Base-by-base conservation (phyloP, 768 basidiomycete genomes). In the Agrocybe chaxingu region DNA sequence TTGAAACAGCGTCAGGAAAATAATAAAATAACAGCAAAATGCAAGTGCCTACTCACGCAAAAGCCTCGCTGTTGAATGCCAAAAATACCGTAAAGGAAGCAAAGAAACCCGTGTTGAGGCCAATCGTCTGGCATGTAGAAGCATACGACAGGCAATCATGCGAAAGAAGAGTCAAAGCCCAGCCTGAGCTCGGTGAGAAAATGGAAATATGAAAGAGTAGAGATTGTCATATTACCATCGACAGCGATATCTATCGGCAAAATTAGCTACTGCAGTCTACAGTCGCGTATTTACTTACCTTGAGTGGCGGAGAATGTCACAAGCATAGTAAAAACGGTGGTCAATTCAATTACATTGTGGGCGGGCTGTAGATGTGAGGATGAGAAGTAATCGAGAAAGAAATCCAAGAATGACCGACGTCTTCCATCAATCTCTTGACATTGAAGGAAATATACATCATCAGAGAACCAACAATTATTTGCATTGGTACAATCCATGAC, bases 401-500 rank as follows among this genome's bases (percentile, higher is more conserved):
- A 45, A 24, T 39, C 46, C 46, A 9, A 52, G 37, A 42, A n/a
- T 39, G 12, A 62, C 71, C 57, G 60, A 95, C 94, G 60, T 89
- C 80, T 50, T 88, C 82, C 67, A 97, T 78, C 56, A 95, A 72
- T 56, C 78, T 79, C 60, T 92, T 78, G 6, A 87, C 85, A 57
- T 87, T 82, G 48, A 80, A 64, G 4, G 89, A 88, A 53, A 92
- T 84, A 59, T 83, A 85, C 34, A 90, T 60, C 88, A 92, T 90
- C 52, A 93, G 71, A 37, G 80, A 75, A 37, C 93, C 97, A 44
- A 98, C 89, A 56, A 93, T 82, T 31, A 85, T 65, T 66, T 99
- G 97, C 79, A 99, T 97, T 39, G 97, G 97, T 54, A 98, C 87
- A 58, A 99, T 98, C 97, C 97, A 99, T 54, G 92, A 94, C 69